Evolutionary conservation across 2,329 filamentous ascomycete genomes (phyloP).

Genomic region (Tetracladium maxilliforme): DNA sequence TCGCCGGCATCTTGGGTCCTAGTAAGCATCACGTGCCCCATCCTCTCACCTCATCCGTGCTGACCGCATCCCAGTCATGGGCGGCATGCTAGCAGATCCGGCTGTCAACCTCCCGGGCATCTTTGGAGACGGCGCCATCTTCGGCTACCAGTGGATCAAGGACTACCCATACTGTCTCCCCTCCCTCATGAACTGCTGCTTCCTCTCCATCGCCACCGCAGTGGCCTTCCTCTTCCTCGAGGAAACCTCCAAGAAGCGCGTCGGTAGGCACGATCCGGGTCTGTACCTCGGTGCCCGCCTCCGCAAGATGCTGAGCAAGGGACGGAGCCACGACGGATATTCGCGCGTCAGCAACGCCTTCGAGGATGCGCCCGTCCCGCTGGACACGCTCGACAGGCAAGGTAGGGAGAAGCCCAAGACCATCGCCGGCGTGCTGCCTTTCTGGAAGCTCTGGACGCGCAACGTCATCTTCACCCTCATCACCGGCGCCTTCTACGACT

Average conservation of each 20-base stretch:
- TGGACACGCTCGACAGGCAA: constrained; percentile 3
- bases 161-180: constrained; percentile 28
- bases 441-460: constrained; percentile 15
- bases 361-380: constrained; percentile 5
- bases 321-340: constrained; percentile 4
- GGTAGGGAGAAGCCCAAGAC: constrained; percentile 2
- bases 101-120: constrained; percentile 18
- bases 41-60: too few species aligned
- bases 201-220: constrained; percentile 4
- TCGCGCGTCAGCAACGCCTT: constrained; percentile 1
- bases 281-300: constrained; percentile 10
- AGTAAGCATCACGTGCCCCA: constrained; percentile 14
- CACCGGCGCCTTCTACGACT: constrained; percentile 53
- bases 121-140: constrained; percentile 19
- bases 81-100: constrained; percentile 28
- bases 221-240: constrained; percentile 5
- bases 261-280: constrained; percentile 3
- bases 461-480: constrained; percentile 33
- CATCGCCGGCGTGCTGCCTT: constrained; percentile 8
- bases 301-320: constrained; percentile 9
- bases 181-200: constrained; percentile 9
- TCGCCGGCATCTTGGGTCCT: constrained; percentile 28
- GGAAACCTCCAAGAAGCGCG: constrained; percentile 5
- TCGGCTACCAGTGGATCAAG: constrained; percentile 23
- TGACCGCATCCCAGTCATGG: too few species aligned